Evolutionary conservation across 2,329 filamentous ascomycete species (phyloP).

Genomic region (Hypoxylon rubiginosum): DNA sequence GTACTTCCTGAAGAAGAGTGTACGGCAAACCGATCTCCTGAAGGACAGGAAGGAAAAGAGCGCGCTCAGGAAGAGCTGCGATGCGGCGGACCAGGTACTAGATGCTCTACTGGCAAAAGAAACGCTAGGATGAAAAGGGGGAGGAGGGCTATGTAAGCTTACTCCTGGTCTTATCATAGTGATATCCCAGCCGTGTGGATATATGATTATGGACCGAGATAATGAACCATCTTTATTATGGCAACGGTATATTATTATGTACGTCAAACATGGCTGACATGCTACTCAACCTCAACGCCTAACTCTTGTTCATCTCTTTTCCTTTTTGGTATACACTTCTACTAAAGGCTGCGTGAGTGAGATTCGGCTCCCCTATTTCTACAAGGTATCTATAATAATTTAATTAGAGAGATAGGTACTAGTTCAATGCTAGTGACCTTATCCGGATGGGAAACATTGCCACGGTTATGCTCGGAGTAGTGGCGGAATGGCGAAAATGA

Average conservation of each 20-base stretch:
- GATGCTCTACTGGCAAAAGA: constrained; percentile 45
- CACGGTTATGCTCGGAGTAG: constrained; percentile 41
- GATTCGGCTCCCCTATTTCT: no score
- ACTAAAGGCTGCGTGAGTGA: no score
- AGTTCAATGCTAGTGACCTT: neutral
- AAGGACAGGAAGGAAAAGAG: constrained; percentile 62
- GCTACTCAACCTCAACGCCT: no score
- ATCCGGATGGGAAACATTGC: constrained; percentile 1
- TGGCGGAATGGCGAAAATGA: constrained; percentile 38
- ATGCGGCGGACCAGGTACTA: constrained; percentile 57
- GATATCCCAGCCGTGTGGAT: neutral
- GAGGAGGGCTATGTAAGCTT: constrained; percentile 20
- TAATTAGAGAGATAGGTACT: no score
- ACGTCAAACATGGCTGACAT: no score
- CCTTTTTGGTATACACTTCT: no score
- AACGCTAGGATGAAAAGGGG: constrained; percentile 27
- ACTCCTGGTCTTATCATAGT: neutral
- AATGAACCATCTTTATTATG: neutral
- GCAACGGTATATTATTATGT: no score
- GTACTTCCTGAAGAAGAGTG: constrained; percentile 82
- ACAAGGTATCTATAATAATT: neutral
- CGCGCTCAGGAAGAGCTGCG: constrained; percentile 63
- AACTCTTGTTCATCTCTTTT: no score
- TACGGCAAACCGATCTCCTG: constrained; percentile 74
- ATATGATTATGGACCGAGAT: neutral